Evolutionary conservation across 2,329 filamentous ascomycete genomes (phyloP), one percentile per base, ranked within the genome.

Genomic region (Sarocladium kiliense): DNA sequence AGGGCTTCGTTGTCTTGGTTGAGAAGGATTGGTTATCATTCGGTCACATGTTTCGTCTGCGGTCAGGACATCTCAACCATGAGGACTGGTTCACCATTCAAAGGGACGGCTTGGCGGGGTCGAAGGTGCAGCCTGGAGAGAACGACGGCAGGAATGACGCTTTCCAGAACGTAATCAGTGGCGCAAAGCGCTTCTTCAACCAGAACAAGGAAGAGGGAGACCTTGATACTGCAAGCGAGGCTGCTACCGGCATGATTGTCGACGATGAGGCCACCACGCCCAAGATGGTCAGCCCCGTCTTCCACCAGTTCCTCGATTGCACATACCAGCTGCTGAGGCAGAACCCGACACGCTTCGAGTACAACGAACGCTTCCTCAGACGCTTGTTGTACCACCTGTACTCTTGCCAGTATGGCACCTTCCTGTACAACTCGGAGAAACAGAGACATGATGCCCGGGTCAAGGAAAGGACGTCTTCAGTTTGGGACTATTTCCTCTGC

Each of bases 11-110:
- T 62, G 86, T 96, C 2, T 76, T 99, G 6, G 81, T 99, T 2
- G 94, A 99, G 71, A 99, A 99, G 69, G 94, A 99, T 66, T 99
- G 94, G 90, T 74, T 99, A 12, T 94, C 93, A 0, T 99, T 97
- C 72, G 94, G 94, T 1, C 93, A 99, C 71, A 97, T 96, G 87
- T 99, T 99, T 72, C 85, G 91, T 55, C 85, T 96, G 64, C 86
- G 94, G n/a, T 89, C 89, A 14, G 94, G 94, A 2, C 88, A 89
- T 62, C 74, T 97, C 55, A 91, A 86, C 65, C 89, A 89, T 60
- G 93, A 97, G 61, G 96, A 95, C 65, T 97, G 92, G 91, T 99
- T 99, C 66, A 79, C 84, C 18, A 82, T 90, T 25, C 90, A 97
- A 67, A 92, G 88, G 63, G 93, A 97, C 69, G 80, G 72, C 72